Conservation (phyloP, 768 basidiomycete genomes). For the Amanita molliuscula region DNA sequence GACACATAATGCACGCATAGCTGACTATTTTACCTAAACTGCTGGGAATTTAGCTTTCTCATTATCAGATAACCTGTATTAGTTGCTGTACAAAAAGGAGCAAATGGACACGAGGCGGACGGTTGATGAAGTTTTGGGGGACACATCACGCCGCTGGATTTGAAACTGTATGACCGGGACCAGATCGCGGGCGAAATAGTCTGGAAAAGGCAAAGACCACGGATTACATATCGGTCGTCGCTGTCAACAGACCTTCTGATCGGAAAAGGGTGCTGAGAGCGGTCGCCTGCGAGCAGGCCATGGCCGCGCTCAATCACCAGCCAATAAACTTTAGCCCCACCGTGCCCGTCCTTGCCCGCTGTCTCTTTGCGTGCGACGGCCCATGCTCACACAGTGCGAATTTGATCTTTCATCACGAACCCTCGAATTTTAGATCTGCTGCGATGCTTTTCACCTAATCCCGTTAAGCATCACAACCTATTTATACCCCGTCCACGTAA, state of each 20-base stretch:
- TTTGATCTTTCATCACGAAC: conserved; percentile 1
- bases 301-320: conserved; percentile 3
- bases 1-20: background rate
- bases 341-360: background rate
- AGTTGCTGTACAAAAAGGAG: conserved; percentile 4
- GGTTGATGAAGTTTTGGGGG: conserved; percentile 2
- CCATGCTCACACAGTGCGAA: background rate
- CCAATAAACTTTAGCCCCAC: background rate
- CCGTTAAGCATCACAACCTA: background rate
- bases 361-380: background rate
- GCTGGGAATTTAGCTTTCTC: conserved; percentile 9
- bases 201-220: background rate
- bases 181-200: background rate
- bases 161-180: background rate
- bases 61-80: conserved; percentile 1
- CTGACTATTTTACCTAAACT: conserved; percentile 5
- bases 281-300: background rate
- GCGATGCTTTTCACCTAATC: background rate
- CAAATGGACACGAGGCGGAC: background rate
- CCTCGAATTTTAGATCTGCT: conserved; percentile 3
- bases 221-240: conserved; percentile 3
- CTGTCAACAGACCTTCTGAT: conserved; percentile 6
- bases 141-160: background rate
- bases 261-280: background rate
- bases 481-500: conserved; percentile 1